Percentiles rank a stretch among this genome's conserved stretches.
Evolutionary conservation across 2,329 filamentous ascomycete genomes (phyloP).

Genomic region (Alternaria incomplexa): DNA sequence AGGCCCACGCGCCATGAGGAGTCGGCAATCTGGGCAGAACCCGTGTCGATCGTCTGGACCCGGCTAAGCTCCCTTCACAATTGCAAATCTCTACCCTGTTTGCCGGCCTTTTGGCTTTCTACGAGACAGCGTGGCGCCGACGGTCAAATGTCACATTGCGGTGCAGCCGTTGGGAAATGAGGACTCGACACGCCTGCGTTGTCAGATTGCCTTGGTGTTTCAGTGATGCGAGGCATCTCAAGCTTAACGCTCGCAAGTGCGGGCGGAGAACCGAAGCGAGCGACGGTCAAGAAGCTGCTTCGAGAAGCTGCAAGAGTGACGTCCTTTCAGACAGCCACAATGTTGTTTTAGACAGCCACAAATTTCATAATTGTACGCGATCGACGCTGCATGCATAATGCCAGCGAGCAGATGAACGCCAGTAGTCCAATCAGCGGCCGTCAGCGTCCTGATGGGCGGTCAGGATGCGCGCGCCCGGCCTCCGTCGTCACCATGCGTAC

Average conservation of each 20-base stretch:
- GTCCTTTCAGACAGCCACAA: conserved; percentile 37
- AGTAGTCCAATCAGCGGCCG: conserved; percentile 5
- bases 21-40: conserved; percentile 30
- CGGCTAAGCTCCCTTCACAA: conserved; percentile 8
- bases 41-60: conserved; percentile 24
- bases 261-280: not conserved
- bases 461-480: not conserved
- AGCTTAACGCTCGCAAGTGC: conserved; percentile 6
- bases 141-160: conserved; percentile 8
- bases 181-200: conserved; percentile 6
- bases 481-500: conserved; percentile 3
- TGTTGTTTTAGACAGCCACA: not conserved
- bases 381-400: conserved; percentile 7
- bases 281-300: not conserved
- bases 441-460: conserved; percentile 1
- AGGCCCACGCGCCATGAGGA: conserved; percentile 7
- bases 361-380: not conserved
- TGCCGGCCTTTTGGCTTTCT: not conserved
- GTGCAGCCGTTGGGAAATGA: conserved; percentile 7
- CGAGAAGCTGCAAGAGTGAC: conserved; percentile 20
- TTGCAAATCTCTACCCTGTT: conserved; percentile 17
- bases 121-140: conserved; percentile 1
- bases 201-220: not conserved
- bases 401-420: not conserved
- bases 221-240: not conserved